Conservation (phyloP, 345 rosid species). For the Heritiera fomes region DNA sequence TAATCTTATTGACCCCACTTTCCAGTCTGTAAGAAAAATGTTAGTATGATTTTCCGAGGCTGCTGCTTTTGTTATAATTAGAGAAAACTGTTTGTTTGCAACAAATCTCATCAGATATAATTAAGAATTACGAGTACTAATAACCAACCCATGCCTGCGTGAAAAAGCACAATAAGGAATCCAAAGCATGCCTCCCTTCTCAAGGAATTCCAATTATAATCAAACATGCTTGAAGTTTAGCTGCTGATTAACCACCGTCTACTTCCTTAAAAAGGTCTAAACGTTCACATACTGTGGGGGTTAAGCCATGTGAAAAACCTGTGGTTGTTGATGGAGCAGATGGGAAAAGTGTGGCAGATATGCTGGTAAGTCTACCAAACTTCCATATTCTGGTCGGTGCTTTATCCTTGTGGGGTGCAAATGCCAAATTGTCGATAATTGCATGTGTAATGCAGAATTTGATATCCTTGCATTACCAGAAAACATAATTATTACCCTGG, state of each 20-base stretch:
- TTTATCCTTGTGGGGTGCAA: constrained; percentile 12
- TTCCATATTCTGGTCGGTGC: constrained; percentile 35
- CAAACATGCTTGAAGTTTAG: constrained; percentile 25
- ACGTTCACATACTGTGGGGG: background rate
- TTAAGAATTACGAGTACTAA: constrained; percentile 45
- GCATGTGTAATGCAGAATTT: constrained; percentile 13
- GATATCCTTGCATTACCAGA: constrained; percentile 12
- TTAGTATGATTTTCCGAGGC: background rate
- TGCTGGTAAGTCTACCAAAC: constrained; percentile 36
- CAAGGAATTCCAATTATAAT: constrained; percentile 25
- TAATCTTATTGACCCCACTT: constrained; percentile 28
- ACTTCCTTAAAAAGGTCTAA: constrained; percentile 38
- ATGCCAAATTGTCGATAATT: constrained; percentile 12
- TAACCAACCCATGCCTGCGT: constrained; percentile 49
- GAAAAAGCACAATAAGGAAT: constrained; percentile 29
- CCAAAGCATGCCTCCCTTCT: constrained; percentile 26
- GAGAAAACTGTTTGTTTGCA: constrained; percentile 22
- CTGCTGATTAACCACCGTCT: constrained; percentile 27
- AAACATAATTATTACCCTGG: constrained; percentile 23
- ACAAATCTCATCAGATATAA: constrained; percentile 38
- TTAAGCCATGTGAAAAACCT: constrained; percentile 28
- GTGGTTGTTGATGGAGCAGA: background rate
- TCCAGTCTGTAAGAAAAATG: constrained; percentile 1
- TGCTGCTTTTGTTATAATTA: constrained; percentile 24
- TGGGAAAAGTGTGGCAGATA: background rate